phyloP scores from a whole-genome alignment of 257 asterid species.

The Solanum sitiens region DNA sequence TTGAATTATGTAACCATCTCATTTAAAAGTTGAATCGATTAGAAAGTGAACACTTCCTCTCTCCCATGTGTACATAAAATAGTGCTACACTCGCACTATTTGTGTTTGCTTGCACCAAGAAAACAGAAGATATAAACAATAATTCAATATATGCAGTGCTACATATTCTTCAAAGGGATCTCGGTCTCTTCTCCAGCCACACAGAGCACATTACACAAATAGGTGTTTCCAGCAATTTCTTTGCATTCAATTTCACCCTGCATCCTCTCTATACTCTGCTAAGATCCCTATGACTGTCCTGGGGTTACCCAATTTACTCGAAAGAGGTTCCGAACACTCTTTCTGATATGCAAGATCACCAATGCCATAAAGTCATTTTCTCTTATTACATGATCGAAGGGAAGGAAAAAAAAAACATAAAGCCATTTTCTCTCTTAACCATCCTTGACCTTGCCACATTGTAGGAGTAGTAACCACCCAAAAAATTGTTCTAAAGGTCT shows the following conservation, averaged over 20 bases:
- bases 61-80: background rate
- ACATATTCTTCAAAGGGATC: background rate
- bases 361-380: background rate
- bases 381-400: background rate
- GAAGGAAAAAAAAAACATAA: background rate
- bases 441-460: background rate
- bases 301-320: background rate
- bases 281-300: background rate
- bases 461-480: background rate
- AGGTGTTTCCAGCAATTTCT: background rate
- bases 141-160: background rate
- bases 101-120: background rate
- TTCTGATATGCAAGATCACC: background rate
- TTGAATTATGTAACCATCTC: background rate
- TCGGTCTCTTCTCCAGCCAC: background rate
- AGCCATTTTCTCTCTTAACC: background rate
- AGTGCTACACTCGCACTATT: background rate
- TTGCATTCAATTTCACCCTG: background rate
- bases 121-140: background rate
- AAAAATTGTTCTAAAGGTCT: background rate
- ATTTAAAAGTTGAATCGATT: background rate
- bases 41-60: background rate
- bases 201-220: background rate
- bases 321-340: background rate
- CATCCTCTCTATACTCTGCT: background rate